Base-by-base conservation (phyloP, 805 yeast species). In the Wickerhamomyces mucosus region DNA sequence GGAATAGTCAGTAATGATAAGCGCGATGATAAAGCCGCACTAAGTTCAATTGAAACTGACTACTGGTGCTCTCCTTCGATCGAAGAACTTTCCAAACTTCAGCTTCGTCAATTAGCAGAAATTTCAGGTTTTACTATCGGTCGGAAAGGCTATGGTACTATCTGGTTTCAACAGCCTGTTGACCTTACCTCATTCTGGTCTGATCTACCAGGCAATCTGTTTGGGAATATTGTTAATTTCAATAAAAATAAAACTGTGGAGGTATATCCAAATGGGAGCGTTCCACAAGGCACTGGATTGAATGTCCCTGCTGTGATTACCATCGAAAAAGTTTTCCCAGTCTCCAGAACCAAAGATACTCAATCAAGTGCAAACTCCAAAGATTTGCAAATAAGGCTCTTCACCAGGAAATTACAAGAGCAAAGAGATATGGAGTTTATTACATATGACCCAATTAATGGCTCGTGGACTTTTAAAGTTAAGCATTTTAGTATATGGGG, bases 401-500 rank as follows among this genome's bases (percentile, higher is more conserved):
- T 69, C 45, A 65, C 77, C 18, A 64, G 62, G 29, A 61, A 60
- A 32, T 59, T 79, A 30, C 70, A 72, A 39, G 63, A 59, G 29
- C 56, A 65, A 41, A 66, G 63, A 21, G 95, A 88, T 6, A 84
- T 79, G 77, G 76, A 77, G 39, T 85, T 81, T 50, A 63, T 88
- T 11, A 78, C 86, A 5, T 86, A 78, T 49, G 86, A 81, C 45
- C 85, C 86, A 4, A 64, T 76, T 18, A 70, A 73, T 5, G 83
- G 84, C 21, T 56, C 70, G 5, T 86, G 88, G 85, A 75, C 78
- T 1, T 86, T 84, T 56, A 71, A 65, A 43, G 96, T 88, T 7
- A 75, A 80, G 43, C 98, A 92, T 59, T 92, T 92, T 48, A 85
- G 95, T 59, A 72, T 82, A 6, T 92, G 96, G 96, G 97, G 97